These are phyloP conservation scores for Salix purpurea DNA, from an alignment of 345 rosid genomes.

Conservation along the genomic window DNA sequence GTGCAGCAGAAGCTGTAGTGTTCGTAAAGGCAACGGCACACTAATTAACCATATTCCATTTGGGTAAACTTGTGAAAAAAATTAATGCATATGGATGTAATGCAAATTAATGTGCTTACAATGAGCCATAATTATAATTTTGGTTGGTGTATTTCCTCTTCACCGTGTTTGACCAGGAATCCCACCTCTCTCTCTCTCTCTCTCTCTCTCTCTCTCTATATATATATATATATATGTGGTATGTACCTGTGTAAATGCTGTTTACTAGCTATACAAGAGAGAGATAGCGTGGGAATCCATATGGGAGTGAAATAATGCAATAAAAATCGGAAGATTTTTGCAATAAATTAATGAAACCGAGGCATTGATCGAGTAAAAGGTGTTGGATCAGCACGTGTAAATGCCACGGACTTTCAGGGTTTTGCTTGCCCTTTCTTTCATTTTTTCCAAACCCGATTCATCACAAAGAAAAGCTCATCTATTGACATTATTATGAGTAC, in stretches of 20 bases:
- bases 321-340: neutral
- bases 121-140: neutral
- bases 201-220: neutral
- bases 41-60: neutral
- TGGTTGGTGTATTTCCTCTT: slow-evolving; percentile 1
- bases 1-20: slow-evolving; percentile 12
- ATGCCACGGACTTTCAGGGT: slow-evolving; percentile 35
- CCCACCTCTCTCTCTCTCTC: neutral
- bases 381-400: slow-evolving; percentile 41
- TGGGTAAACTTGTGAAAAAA: neutral
- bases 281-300: slow-evolving; percentile 47
- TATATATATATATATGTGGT: no score
- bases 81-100: neutral
- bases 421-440: slow-evolving; percentile 11
- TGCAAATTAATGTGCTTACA: neutral
- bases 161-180: slow-evolving; percentile 60
- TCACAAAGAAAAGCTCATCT: neutral
- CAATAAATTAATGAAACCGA: slow-evolving; percentile 19
- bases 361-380: slow-evolving; percentile 27
- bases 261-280: neutral
- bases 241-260: no score
- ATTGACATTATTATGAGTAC: neutral
- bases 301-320: slow-evolving; percentile 12
- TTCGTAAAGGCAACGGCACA: slow-evolving; percentile 65
- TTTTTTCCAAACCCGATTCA: neutral